Evolutionary conservation across 306 rosid genomes (phyloP).

Genomic region (Vigna mungo): DNA sequence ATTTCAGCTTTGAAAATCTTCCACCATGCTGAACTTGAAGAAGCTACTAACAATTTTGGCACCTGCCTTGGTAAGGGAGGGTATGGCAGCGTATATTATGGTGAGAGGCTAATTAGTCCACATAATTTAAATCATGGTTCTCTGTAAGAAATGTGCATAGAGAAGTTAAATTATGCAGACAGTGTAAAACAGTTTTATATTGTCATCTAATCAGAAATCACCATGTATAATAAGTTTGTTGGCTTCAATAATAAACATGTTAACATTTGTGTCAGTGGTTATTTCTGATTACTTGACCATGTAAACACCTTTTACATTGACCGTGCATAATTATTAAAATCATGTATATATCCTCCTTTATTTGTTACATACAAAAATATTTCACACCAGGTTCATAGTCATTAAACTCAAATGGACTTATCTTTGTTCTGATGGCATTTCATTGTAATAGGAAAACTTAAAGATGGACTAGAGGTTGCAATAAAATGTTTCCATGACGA

Average conservation of each 20-base stretch:
- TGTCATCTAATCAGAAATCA: too few relatives aligned
- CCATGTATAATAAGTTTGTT: too few relatives aligned
- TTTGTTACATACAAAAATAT: too few relatives aligned
- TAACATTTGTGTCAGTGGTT: too few relatives aligned
- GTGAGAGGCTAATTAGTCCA: slow-evolving; percentile 42
- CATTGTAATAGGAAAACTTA: slow-evolving; percentile 55
- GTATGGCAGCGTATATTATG: slow-evolving; percentile 63
- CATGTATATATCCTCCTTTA: not conserved
- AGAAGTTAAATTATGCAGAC: too few relatives aligned
- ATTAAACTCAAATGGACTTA: not conserved
- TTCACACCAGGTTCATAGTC: too few relatives aligned
- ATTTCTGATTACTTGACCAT: too few relatives aligned
- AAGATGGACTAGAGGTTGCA: slow-evolving; percentile 65
- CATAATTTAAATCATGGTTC: too few relatives aligned
- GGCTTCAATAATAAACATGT: too few relatives aligned
- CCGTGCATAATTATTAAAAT: too few relatives aligned
- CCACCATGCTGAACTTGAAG: slow-evolving; percentile 35
- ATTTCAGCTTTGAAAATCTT: slow-evolving; percentile 40
- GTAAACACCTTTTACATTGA: too few relatives aligned
- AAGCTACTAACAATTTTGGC: slow-evolving; percentile 56
- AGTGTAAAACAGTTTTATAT: too few relatives aligned
- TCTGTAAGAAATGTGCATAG: not conserved
- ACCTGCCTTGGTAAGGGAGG: slow-evolving; percentile 66
- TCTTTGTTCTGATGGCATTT: not conserved
- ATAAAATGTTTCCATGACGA: slow-evolving; percentile 59